Evolutionary conservation across 2,329 filamentous ascomycete species (phyloP), one percentile per base, ranked within the genome.

Genomic region (Drechmeria coniospora): DNA sequence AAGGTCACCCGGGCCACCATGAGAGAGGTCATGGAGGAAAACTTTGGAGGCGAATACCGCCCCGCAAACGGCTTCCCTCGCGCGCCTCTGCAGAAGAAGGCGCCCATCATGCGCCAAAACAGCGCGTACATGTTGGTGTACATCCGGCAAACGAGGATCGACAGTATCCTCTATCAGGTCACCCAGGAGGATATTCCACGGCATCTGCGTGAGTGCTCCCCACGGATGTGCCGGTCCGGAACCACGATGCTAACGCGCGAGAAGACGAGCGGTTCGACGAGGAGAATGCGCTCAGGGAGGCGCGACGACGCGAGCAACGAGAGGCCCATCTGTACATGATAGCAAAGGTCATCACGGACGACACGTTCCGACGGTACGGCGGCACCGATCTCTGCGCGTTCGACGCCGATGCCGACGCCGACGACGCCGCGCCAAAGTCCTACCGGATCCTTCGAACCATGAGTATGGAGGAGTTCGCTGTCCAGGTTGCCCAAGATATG

Each of bases 61-160:
- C 53, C 59, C 5, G 52, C 62, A 2, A 62, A 62, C 29, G 59
- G 61, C 8, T 53, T 55, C 23, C 40, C 56, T 9, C 61, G 63
- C n/a, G 46, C 57, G 3, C 50, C 56, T 3, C 43, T 57, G n/a
- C 59, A 64, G 27, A 73, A 69, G 49, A 67, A 68, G 45, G 52
- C 59, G 4, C 68, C 70, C 2, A 51, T 72, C 42, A 66, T 76
- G 55, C 65, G 73, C 29, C 69, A 74, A 34, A 77, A 74, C 54
- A 98, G 86, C 50, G 92, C 90, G 5, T 98, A 98, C 62, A 98
- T 98, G 90, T 57, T 98, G 62, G 92, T 98, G 2, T 98, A 98
- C 47, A 83, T 98, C 38, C 77, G 90, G 25, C 81, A 93, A 49
- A 79, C 77, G 28, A 72, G 77, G 31, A 56, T 92, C n/a, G 80